Conservation (phyloP, 352 stramenopile species). For the Elongisporangium undulatum region DNA sequence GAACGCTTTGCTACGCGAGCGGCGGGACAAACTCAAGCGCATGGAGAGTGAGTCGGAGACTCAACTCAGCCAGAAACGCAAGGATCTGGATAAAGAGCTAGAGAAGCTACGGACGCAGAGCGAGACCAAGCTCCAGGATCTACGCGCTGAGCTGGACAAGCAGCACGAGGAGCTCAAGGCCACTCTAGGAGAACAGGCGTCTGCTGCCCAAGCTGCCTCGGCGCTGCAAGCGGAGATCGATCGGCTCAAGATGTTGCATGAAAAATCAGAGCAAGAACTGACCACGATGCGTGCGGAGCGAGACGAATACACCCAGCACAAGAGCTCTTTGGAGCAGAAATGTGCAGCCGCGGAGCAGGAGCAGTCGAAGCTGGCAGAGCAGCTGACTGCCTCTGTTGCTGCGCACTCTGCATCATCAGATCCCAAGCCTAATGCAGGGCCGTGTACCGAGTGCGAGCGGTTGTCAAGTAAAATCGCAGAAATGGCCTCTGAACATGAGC, state of each 20-base stretch:
- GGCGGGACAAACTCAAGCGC: slow-evolving; percentile 63
- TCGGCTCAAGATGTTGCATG: slow-evolving; percentile 12
- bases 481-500: slow-evolving; percentile 3
- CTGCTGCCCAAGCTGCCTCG: slow-evolving; percentile 7
- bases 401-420: neutral
- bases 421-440: neutral
- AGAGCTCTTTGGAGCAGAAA: neutral
- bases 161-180: slow-evolving; percentile 28
- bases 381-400: neutral
- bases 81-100: slow-evolving; percentile 55
- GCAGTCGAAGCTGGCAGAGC: neutral
- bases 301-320: neutral
- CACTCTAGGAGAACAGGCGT: slow-evolving; percentile 20
- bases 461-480: slow-evolving; percentile 3
- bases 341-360: slow-evolving; percentile 1
- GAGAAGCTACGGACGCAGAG: slow-evolving; percentile 35
- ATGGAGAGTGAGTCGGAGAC: slow-evolving; percentile 48
- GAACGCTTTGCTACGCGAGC: slow-evolving; percentile 36
- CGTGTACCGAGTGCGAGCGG: neutral
- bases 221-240: slow-evolving; percentile 28
- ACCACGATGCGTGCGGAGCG: neutral
- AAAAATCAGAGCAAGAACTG: slow-evolving; percentile 16
- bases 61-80: slow-evolving; percentile 35
- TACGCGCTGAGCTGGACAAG: slow-evolving; percentile 32
- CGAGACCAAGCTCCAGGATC: slow-evolving; percentile 33